Evolutionary conservation across 768 basidiomycete genomes (phyloP).

Genomic region (Agrocybe pediades): DNA sequence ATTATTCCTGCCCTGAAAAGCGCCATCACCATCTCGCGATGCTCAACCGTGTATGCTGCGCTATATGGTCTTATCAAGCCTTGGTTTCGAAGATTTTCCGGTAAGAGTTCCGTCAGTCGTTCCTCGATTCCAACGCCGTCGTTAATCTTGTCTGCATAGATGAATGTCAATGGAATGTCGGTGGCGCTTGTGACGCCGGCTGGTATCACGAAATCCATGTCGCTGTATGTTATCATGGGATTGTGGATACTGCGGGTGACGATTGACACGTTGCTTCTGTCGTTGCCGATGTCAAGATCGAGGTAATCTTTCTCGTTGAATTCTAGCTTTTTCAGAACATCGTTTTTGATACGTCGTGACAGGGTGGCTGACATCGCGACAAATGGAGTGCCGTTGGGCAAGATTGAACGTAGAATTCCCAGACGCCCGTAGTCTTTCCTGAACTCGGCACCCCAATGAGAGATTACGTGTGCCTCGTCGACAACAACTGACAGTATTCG

Average conservation of each 20-base stretch:
- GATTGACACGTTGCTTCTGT: conserved; percentile 32
- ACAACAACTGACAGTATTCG: conserved; percentile 28
- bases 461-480: conserved; percentile 38
- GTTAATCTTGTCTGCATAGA: no score
- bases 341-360: conserved; percentile 21
- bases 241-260: conserved; percentile 34
- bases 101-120: no score
- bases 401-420: conserved; percentile 28
- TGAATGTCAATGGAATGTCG: no score
- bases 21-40: no score
- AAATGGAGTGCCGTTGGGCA: conserved; percentile 28
- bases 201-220: no score
- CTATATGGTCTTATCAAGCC: no score
- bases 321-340: conserved; percentile 29
- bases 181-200: no score
- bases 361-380: conserved; percentile 37
- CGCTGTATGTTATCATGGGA: conserved; percentile 29
- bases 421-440: conserved; percentile 31
- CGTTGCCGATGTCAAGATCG: conserved; percentile 31
- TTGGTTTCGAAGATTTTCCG: no score
- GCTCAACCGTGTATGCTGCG: no score
- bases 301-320: conserved; percentile 19
- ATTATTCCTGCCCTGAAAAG: no score
- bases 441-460: conserved; percentile 37
- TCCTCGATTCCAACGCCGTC: no score